These are phyloP conservation scores for Parastagonospora nodorum DNA, from an alignment of 2,329 filamentous ascomycete species.

Conservation along the genomic window DNA sequence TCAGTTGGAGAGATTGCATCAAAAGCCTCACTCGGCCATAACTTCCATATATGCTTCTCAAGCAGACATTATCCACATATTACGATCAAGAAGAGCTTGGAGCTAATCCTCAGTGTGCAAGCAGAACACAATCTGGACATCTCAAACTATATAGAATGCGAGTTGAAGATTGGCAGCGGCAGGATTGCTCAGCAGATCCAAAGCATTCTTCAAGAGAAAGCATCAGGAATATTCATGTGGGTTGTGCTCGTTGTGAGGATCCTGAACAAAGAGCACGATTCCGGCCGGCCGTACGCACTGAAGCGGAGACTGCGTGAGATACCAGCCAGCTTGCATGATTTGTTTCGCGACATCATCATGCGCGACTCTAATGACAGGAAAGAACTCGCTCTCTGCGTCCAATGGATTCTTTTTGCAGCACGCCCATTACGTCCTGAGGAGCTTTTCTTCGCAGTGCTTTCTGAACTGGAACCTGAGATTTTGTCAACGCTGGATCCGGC, in stretches of 20 bases:
- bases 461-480: conserved; percentile 3
- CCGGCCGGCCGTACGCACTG: conserved; percentile 36
- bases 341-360: conserved; percentile 54
- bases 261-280: conserved; percentile 50
- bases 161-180: conserved; percentile 26
- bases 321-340: conserved; percentile 48
- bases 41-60: conserved; percentile 30
- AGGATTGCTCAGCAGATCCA: conserved; percentile 28
- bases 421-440: conserved; percentile 17
- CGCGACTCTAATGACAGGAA: conserved; percentile 47
- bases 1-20: conserved; percentile 38
- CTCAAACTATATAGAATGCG: conserved; percentile 21
- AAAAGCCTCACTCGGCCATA: rapidly evolving
- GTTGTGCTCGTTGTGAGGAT: conserved; percentile 40
- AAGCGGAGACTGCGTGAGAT: conserved; percentile 45
- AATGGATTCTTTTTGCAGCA: conserved; percentile 25
- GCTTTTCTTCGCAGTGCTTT: conserved; percentile 19
- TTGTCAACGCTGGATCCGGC: conserved; percentile 13
- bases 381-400: conserved; percentile 17
- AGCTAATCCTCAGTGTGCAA: conserved; percentile 44
- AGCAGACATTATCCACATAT: conserved; percentile 55
- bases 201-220: conserved; percentile 41
- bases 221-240: conserved; percentile 54
- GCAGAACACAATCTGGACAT: conserved; percentile 47
- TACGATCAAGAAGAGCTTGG: conserved; percentile 30